Conservation (phyloP, 495 filamentous ascomycete genomes). For the Rusavskia elegans region DNA sequence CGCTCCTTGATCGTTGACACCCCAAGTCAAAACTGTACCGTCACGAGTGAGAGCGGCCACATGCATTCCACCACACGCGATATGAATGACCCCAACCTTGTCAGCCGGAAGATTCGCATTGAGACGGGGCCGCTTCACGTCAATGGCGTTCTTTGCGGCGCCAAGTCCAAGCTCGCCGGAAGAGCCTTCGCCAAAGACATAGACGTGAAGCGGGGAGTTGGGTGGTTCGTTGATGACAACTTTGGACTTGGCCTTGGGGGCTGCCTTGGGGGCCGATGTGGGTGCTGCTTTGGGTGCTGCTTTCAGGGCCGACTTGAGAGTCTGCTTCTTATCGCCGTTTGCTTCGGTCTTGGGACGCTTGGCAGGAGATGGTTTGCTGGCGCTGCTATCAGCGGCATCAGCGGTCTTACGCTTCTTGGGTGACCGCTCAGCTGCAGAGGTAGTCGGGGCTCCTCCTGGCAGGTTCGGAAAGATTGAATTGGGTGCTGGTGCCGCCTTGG, state of each 20-base stretch:
- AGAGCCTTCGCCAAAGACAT: constrained; percentile 52
- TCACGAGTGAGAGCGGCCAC: constrained; percentile 42
- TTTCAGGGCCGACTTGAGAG: too few species aligned
- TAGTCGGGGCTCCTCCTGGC: neutral
- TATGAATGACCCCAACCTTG: constrained; percentile 43
- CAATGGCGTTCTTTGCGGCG: constrained; percentile 38
- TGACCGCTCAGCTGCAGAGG: constrained; percentile 1
- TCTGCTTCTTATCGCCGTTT: neutral
- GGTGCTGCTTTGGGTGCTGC: too few species aligned
- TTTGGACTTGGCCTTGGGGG: constrained; percentile 11
- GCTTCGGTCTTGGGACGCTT: neutral
- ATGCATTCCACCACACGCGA: constrained; percentile 54
- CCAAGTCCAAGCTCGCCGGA: constrained; percentile 54
- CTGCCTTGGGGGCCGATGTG: constrained; percentile 7
- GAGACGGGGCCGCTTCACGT: constrained; percentile 53
- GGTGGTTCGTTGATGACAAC: constrained; percentile 29
- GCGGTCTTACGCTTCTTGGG: constrained; percentile 28
- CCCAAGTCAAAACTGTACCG: constrained; percentile 50
- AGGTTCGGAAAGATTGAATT: neutral
- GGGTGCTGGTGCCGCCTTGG: neutral
- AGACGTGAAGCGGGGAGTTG: constrained; percentile 39
- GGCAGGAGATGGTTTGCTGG: neutral
- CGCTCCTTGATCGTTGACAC: constrained; percentile 52
- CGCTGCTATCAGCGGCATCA: neutral
- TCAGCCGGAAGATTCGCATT: constrained; percentile 41